Conservation (phyloP, 2,329 filamentous ascomycete species). For the Drechslerella dactyloides region DNA sequence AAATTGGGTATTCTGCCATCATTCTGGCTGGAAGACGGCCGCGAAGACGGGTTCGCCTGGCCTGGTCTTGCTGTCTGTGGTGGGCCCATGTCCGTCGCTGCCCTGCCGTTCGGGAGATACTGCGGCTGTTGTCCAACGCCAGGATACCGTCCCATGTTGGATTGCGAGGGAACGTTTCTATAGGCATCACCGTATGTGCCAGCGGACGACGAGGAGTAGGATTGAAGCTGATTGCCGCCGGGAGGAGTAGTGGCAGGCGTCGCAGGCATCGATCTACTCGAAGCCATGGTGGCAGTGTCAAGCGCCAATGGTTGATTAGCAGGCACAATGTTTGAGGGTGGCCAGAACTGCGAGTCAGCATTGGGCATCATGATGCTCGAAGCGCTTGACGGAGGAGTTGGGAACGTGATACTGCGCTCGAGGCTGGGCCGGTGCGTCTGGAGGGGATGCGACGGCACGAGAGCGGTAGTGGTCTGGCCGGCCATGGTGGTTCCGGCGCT, state of each 20-base stretch:
- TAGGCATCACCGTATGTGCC: conserved; percentile 78
- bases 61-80: conserved; percentile 69
- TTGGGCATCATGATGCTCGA: conserved; percentile 82
- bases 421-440: conserved; percentile 73
- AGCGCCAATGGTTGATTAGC: conserved; percentile 76
- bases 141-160: conserved; percentile 73
- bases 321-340: conserved; percentile 65
- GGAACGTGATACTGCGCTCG: conserved; percentile 89
- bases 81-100: conserved; percentile 78
- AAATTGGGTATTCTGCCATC: conserved; percentile 54
- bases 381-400: conserved; percentile 90
- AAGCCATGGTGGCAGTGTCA: conserved; percentile 74
- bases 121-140: conserved; percentile 62
- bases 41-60: conserved; percentile 62
- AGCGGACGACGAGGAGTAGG: conserved; percentile 66
- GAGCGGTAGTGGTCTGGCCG: conserved; percentile 65
- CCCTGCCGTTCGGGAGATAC: conserved; percentile 68
- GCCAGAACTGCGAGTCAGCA: conserved; percentile 81
- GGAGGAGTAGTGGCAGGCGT: conserved; percentile 92
- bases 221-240: conserved; percentile 77
- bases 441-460: conserved; percentile 70
- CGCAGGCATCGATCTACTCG: conserved; percentile 82
- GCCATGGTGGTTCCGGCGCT: conserved; percentile 69
- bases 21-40: conserved; percentile 55
- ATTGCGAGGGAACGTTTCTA: conserved; percentile 65